Percentiles rank a stretch among this genome's conserved stretches.
phyloP scores from a whole-genome alignment of 805 yeast species.

The Monosporozyma aquatica region DNA sequence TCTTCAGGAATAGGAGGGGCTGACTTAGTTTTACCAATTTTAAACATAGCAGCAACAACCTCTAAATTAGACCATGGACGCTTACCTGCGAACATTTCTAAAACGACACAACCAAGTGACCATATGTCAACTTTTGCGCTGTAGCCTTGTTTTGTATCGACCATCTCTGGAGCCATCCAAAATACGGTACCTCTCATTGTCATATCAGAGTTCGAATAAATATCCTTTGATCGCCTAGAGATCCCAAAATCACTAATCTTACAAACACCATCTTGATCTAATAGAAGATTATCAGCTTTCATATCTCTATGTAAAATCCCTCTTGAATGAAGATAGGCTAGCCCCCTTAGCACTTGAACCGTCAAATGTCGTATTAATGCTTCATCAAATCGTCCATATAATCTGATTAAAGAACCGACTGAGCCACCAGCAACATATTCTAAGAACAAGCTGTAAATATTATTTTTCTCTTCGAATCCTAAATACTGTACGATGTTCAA shows the following conservation, averaged over 20 bases:
- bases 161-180: constrained; percentile 99
- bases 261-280: constrained; percentile 88
- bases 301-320: constrained; percentile 90
- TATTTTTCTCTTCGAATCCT: constrained; percentile 74
- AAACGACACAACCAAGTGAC: constrained; percentile 94
- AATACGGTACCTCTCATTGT: constrained; percentile 98
- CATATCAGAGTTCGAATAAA: constrained; percentile 89
- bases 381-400: constrained; percentile 81
- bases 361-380: constrained; percentile 62
- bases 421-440: constrained; percentile 99
- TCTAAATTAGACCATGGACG: constrained; percentile 97
- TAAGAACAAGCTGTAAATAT: constrained; percentile 74
- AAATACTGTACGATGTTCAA: constrained; percentile 89
- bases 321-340: constrained; percentile 76
- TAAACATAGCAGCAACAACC: constrained; percentile 88
- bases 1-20: constrained; percentile 98
- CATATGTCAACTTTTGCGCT: constrained; percentile 97
- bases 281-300: constrained; percentile 86
- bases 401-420: constrained; percentile 73
- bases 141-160: constrained; percentile 86
- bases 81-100: constrained; percentile 96
- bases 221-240: constrained; percentile 74
- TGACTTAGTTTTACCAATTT: constrained; percentile 71
- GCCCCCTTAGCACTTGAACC: constrained; percentile 71
- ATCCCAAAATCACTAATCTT: constrained; percentile 96